Conservation (phyloP, 169 alveolate genomes). For the Miamiensis avidus region DNA sequence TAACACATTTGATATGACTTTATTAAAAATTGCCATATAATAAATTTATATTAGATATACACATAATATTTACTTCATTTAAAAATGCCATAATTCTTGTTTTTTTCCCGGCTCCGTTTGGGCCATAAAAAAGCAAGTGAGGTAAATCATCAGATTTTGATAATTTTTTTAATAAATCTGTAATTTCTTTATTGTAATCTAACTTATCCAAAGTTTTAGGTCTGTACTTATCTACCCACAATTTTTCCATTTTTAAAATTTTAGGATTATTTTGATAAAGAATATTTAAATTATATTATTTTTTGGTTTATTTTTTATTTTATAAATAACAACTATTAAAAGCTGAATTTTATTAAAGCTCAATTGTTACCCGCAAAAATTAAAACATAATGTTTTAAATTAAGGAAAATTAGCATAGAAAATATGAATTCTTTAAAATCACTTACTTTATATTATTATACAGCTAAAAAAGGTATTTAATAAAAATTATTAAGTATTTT, state of each 20-base stretch:
- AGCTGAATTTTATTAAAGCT: neutral
- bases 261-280: neutral
- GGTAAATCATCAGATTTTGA: conserved; percentile 93
- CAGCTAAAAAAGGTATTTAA: too few relatives aligned
- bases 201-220: conserved; percentile 88
- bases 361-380: neutral
- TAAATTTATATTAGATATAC: too few relatives aligned
- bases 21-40: too few relatives aligned
- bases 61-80: conserved; percentile 69
- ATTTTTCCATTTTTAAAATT: conserved; percentile 46
- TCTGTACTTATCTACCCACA: conserved; percentile 95
- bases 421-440: too few relatives aligned
- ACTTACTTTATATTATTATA: too few relatives aligned
- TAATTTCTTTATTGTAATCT: conserved; percentile 84
- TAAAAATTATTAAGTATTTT: too few relatives aligned
- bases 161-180: conserved; percentile 82
- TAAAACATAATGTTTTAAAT: too few relatives aligned
- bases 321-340: neutral
- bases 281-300: too few relatives aligned
- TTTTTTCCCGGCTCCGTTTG: conserved; percentile 98
- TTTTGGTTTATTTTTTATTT: too few relatives aligned
- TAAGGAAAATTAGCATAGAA: too few relatives aligned
- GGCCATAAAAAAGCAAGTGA: conserved; percentile 97
- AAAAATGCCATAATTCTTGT: conserved; percentile 93
- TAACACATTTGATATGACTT: too few relatives aligned